Percentiles rank a stretch among this genome's conserved stretches.
Evolutionary conservation across 2,329 filamentous ascomycete genomes (phyloP).

Genomic region (Acrocalymma vagum): DNA sequence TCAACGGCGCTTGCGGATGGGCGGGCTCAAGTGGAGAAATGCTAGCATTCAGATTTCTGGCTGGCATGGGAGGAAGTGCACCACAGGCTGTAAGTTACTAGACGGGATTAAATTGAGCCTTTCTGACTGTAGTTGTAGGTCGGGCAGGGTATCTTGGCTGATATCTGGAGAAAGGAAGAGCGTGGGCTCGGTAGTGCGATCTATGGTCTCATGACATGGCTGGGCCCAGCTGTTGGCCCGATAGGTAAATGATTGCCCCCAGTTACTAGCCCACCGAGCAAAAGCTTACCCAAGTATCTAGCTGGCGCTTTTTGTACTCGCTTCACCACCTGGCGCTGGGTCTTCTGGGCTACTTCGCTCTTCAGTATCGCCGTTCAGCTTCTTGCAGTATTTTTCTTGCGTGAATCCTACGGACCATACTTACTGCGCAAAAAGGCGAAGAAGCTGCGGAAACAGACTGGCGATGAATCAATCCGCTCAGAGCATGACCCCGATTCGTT

Average conservation of each 20-base stretch:
- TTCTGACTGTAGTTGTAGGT: constrained; percentile 4
- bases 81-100: constrained; percentile 31
- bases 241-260: not conserved
- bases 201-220: constrained; percentile 66
- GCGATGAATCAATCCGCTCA: too few species aligned
- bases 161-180: constrained; percentile 66
- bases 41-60: constrained; percentile 35
- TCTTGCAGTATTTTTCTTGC: constrained; percentile 66
- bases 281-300: constrained; percentile 1
- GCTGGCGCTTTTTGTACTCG: constrained; percentile 5
- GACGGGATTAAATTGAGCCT: constrained; percentile 23
- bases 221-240: constrained; percentile 66
- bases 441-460: not conserved
- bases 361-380: constrained; percentile 66
- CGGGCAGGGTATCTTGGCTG: constrained; percentile 45
- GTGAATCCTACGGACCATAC: constrained; percentile 70
- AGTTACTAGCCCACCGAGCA: not conserved
- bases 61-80: constrained; percentile 35
- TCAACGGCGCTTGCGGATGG: constrained; percentile 43
- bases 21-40: constrained; percentile 30
- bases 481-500: constrained; percentile 26
- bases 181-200: constrained; percentile 66
- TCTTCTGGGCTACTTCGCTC: constrained; percentile 72
- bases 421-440: constrained; percentile 59
- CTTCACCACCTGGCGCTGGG: constrained; percentile 73